Conservation (phyloP, 139 green algal genomes). For the Chlamydomonas urium region DNA sequence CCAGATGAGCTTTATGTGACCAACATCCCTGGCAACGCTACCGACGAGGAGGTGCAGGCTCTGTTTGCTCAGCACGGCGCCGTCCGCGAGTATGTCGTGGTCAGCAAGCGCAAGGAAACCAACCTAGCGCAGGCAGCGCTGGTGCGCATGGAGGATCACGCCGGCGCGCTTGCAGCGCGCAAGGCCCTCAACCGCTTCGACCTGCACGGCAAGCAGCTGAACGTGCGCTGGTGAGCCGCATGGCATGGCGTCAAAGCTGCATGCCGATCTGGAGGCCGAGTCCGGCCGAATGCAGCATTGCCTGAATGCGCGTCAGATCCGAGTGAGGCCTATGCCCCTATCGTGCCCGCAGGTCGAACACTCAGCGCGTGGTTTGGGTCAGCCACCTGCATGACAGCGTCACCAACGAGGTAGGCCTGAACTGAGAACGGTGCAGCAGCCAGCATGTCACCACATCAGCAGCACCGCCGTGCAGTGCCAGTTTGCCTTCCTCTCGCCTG, state of each 20-base stretch:
- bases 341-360: slow-evolving; percentile 19
- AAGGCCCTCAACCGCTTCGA: slow-evolving; percentile 16
- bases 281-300: too few species aligned
- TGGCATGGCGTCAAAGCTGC: background rate
- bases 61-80: background rate
- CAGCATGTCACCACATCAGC: too few species aligned
- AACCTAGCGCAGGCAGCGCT: slow-evolving; percentile 3
- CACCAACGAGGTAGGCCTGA: slow-evolving; percentile 40
- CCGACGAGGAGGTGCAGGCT: background rate
- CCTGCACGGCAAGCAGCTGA: background rate
- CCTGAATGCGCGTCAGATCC: too few species aligned
- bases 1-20: slow-evolving; percentile 12
- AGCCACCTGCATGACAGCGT: slow-evolving; percentile 27
- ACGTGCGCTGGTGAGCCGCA: slow-evolving; percentile 5
- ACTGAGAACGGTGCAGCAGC: too few species aligned
- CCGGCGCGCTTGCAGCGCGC: background rate
- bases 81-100: slow-evolving; percentile 8
- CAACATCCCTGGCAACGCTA: slow-evolving; percentile 10
- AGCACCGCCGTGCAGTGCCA: background rate
- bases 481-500: background rate
- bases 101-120: background rate
- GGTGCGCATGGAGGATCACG: slow-evolving; percentile 1
- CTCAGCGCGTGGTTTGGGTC: slow-evolving; percentile 32
- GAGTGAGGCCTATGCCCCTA: background rate
- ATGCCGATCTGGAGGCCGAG: background rate